These are phyloP conservation scores for Escallonia herrerae DNA, from an alignment of 129 eudicot species.

Conservation along the genomic window DNA sequence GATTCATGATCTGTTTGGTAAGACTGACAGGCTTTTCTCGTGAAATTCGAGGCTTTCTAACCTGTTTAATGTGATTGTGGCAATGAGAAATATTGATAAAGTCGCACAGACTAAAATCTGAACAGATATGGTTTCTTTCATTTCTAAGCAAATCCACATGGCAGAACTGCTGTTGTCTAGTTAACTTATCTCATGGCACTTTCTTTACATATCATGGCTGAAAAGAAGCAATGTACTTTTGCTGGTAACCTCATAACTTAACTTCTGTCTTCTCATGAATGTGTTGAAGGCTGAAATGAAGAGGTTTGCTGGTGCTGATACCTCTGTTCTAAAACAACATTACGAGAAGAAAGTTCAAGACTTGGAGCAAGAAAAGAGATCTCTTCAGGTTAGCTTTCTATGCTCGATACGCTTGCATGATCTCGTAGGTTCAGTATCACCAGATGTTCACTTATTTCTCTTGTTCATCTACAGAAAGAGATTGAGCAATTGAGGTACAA, in stretches of 20 bases:
- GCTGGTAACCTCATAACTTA: neutral
- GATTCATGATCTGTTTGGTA: too few relatives aligned
- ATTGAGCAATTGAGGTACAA: conserved; percentile 82
- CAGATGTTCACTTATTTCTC: neutral
- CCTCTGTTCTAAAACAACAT: conserved; percentile 80
- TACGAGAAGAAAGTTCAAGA: conserved; percentile 93
- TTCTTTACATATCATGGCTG: neutral
- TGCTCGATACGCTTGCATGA: neutral
- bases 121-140: too few relatives aligned
- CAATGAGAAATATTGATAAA: neutral
- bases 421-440: neutral
- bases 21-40: too few relatives aligned
- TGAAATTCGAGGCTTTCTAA: neutral
- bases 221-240: neutral
- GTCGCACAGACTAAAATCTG: too few relatives aligned
- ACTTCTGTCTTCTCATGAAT: neutral
- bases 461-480: conserved; percentile 54
- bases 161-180: too few relatives aligned
- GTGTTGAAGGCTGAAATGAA: conserved; percentile 85
- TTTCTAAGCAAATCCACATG: too few relatives aligned
- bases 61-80: neutral
- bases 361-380: conserved; percentile 78
- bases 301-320: conserved; percentile 55
- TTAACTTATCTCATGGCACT: neutral
- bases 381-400: conserved; percentile 51